Evolutionary conservation across 73 alveolate genomes (phyloP).

Genomic region (Durusdinium trenchii): DNA sequence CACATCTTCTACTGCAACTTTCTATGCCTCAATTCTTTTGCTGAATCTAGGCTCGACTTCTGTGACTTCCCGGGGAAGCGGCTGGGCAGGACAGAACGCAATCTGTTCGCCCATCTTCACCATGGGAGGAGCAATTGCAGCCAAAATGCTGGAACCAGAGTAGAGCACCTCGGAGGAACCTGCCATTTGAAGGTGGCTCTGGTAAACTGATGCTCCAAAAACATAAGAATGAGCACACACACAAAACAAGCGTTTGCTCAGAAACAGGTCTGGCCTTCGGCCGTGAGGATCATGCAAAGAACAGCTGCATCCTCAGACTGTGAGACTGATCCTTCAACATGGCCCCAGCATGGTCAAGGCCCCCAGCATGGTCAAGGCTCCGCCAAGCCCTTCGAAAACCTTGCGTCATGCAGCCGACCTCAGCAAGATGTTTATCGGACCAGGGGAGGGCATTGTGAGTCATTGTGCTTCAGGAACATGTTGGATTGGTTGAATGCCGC

Average conservation of each 20-base stretch:
- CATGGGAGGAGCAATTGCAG: too few relatives aligned
- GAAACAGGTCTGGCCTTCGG: not conserved
- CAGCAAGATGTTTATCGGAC: not conserved
- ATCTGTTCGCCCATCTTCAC: too few relatives aligned
- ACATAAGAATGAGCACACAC: too few relatives aligned
- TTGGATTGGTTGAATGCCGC: not conserved
- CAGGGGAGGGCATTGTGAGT: not conserved
- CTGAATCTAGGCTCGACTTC: too few relatives aligned
- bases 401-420: slow-evolving; percentile 77
- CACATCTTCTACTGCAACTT: too few relatives aligned
- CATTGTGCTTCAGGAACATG: not conserved
- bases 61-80: too few relatives aligned
- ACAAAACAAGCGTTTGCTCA: not conserved
- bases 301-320: slow-evolving; percentile 39
- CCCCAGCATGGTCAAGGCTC: slow-evolving; percentile 19
- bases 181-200: too few relatives aligned
- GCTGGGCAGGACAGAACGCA: too few relatives aligned
- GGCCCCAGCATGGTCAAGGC: not conserved
- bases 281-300: slow-evolving; percentile 42
- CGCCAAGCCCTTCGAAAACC: slow-evolving; percentile 84
- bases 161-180: slow-evolving; percentile 52
- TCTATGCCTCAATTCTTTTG: too few relatives aligned
- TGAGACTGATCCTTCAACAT: not conserved
- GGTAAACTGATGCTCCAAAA: too few relatives aligned
- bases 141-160: slow-evolving; percentile 51